These are phyloP conservation scores for Candida succiphila DNA, from an alignment of 805 yeast genomes.

Conservation along the genomic window DNA sequence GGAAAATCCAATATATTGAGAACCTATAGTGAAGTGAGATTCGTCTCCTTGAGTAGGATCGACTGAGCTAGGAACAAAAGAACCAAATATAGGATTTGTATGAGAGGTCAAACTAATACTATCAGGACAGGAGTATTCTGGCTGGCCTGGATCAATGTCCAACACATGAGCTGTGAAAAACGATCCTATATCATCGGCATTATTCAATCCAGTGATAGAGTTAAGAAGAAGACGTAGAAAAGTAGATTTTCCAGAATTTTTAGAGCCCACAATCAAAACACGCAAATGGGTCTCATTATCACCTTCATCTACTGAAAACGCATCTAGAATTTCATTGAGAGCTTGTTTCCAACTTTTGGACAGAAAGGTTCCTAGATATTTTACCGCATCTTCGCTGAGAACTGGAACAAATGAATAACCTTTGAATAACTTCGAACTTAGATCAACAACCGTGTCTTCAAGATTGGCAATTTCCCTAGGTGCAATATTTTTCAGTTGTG, in stretches of 20 bases:
- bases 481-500: slow-evolving; percentile 35
- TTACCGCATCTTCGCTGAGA: slow-evolving; percentile 15
- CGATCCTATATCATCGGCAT: slow-evolving; percentile 3
- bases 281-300: slow-evolving; percentile 3
- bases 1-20: slow-evolving; percentile 46
- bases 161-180: slow-evolving; percentile 36
- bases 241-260: slow-evolving; percentile 79
- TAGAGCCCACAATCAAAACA: slow-evolving; percentile 48
- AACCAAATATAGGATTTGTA: slow-evolving; percentile 27
- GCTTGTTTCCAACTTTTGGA: slow-evolving; percentile 16
- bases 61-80: slow-evolving; percentile 7
- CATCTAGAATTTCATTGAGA: slow-evolving; percentile 8
- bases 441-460: too few species aligned
- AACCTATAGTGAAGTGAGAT: neutral
- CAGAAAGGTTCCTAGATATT: slow-evolving; percentile 18
- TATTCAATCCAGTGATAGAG: slow-evolving; percentile 22
- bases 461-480: slow-evolving; percentile 8
- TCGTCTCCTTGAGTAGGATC: neutral
- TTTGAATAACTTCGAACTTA: too few species aligned
- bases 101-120: slow-evolving; percentile 45
- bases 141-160: slow-evolving; percentile 87
- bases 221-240: slow-evolving; percentile 47
- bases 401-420: slow-evolving; percentile 30
- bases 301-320: slow-evolving; percentile 1
- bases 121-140: slow-evolving; percentile 68